Conservation (phyloP, 2,329 filamentous ascomycete species). For the Phyllosticta paracitricarpa region DNA sequence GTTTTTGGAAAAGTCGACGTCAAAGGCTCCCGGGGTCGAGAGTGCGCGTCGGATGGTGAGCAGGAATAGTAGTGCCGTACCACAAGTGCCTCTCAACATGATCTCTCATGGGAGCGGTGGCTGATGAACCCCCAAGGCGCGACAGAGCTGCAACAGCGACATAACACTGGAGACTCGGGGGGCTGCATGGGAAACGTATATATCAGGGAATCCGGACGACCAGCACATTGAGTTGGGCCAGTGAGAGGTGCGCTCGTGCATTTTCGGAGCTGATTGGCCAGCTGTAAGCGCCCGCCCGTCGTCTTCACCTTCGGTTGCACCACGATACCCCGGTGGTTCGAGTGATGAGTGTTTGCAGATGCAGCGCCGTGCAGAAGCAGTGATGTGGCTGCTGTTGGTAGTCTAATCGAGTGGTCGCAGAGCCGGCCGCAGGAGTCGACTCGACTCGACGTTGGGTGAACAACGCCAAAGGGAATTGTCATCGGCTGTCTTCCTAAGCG, state of each 20-base stretch:
- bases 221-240: constrained; percentile 2
- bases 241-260: not conserved
- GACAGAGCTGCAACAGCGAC: constrained; percentile 8
- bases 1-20: constrained; percentile 18
- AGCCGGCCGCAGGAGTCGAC: not conserved
- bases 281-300: constrained; percentile 10
- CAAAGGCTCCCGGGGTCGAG: constrained; percentile 5
- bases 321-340: not conserved
- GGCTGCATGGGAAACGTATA: constrained; percentile 5
- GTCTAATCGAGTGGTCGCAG: not conserved
- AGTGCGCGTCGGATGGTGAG: not conserved
- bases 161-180: not conserved
- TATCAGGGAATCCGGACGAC: constrained; percentile 1
- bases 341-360: not conserved
- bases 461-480: not conserved
- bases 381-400: not conserved
- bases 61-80: not conserved
- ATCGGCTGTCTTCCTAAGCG: not conserved
- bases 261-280: constrained; percentile 4
- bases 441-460: too few species aligned
- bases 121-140: not conserved
- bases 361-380: not conserved
- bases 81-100: not conserved
- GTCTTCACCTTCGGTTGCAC: constrained; percentile 4
- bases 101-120: not conserved